phyloP scores from a whole-genome alignment of 106 monocot genomes.

The Amphibolis antarctica region DNA sequence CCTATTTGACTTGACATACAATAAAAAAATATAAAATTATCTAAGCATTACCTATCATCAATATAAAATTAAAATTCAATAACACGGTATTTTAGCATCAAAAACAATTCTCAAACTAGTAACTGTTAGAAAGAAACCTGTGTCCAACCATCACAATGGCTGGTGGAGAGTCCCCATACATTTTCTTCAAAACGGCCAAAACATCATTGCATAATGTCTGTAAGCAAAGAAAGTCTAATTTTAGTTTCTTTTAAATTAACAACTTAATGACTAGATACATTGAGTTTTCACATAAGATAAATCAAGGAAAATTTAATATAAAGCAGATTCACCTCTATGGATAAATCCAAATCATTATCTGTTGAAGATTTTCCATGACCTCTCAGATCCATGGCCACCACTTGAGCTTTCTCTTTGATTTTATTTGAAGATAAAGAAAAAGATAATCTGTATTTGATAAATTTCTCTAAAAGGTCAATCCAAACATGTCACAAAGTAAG shows the following conservation, averaged over 20 bases:
- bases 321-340: conserved; percentile 49
- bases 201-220: conserved; percentile 90
- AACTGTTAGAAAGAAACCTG: conserved; percentile 36
- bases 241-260: neutral
- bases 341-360: conserved; percentile 75
- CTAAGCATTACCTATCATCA: too few species aligned
- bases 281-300: neutral
- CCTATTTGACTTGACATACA: too few species aligned
- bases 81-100: too few species aligned
- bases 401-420: conserved; percentile 76
- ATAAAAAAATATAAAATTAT: too few species aligned
- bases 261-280: neutral
- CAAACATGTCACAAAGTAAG: neutral
- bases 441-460: conserved; percentile 46
- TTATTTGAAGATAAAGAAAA: conserved; percentile 86
- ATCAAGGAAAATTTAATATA: neutral
- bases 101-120: too few species aligned
- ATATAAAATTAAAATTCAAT: too few species aligned
- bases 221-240: conserved; percentile 6
- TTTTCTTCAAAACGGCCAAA: conserved; percentile 64
- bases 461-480: neutral
- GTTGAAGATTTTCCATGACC: conserved; percentile 90
- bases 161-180: conserved; percentile 92
- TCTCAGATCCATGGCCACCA: conserved; percentile 86
- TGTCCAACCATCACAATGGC: conserved; percentile 94